A percentile compares a stretch with the other conserved stretches of the same genome.
Evolutionary conservation across 192 early-diverging fungal genomes (phyloP).

Genomic region (Linnemannia hyalina): DNA sequence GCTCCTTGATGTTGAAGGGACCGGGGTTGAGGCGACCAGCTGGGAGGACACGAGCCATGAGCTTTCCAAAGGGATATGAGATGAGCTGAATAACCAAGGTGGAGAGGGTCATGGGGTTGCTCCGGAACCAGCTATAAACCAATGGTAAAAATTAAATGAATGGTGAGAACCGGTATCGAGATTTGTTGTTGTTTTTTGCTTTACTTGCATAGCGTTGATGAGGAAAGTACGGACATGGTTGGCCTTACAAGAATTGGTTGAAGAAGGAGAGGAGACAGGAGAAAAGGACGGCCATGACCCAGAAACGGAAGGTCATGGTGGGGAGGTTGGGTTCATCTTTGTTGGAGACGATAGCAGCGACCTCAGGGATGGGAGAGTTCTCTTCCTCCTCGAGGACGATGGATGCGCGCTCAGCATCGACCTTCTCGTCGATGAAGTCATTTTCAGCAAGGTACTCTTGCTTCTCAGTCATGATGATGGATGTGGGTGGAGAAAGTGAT

Average conservation of each 20-base stretch:
- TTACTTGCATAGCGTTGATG: not conserved
- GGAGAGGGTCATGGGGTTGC: slow-evolving; percentile 28
- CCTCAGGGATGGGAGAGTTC: slow-evolving; percentile 20
- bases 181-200: too few relatives aligned
- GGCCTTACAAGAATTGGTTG: slow-evolving; percentile 1
- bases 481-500: too few relatives aligned
- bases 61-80: slow-evolving; percentile 46
- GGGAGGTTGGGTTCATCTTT: slow-evolving; percentile 55
- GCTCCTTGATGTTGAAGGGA: slow-evolving; percentile 79
- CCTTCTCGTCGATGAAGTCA: slow-evolving; percentile 5
- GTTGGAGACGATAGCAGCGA: slow-evolving; percentile 27
- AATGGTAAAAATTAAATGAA: too few relatives aligned
- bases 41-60: slow-evolving; percentile 68
- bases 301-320: slow-evolving; percentile 60
- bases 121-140: slow-evolving; percentile 32
- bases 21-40: slow-evolving; percentile 46
- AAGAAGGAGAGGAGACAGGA: not conserved
- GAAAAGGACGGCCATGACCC: slow-evolving; percentile 36
- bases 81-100: slow-evolving; percentile 48
- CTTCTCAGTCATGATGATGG: not conserved
- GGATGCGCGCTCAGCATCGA: slow-evolving; percentile 1
- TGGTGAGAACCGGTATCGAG: not conserved
- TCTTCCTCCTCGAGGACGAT: slow-evolving; percentile 19
- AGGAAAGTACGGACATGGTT: not conserved
- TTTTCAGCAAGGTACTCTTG: slow-evolving; percentile 3